phyloP scores from a whole-genome alignment of 768 basidiomycete species.

The Lentinula guzmanii region DNA sequence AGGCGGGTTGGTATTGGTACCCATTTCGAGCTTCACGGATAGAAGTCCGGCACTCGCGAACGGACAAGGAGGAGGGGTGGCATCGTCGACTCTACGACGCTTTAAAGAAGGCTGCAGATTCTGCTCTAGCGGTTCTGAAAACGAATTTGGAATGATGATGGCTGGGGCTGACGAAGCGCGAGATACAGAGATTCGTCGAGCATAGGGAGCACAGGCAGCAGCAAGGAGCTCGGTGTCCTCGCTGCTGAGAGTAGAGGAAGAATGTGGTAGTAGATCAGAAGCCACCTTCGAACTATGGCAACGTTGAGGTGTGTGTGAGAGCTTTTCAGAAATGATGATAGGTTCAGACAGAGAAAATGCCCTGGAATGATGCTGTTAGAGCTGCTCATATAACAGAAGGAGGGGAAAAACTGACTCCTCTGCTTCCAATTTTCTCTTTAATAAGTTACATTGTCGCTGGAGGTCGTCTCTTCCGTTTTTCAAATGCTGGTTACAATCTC shows the following conservation, averaged over 20 bases:
- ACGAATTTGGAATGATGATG: background rate
- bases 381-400: background rate
- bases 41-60: too few relatives aligned
- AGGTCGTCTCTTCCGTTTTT: slow-evolving; percentile 34
- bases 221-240: background rate
- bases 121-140: background rate
- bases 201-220: background rate
- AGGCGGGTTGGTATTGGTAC: background rate
- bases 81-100: background rate
- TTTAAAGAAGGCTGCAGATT: slow-evolving; percentile 1
- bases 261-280: background rate
- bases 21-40: background rate
- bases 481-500: slow-evolving; percentile 30
- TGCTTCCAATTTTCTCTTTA: slow-evolving; percentile 26
- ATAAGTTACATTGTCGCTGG: slow-evolving; percentile 22
- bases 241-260: background rate
- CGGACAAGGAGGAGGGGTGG: background rate
- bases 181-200: background rate
- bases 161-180: background rate
- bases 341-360: slow-evolving; percentile 1
- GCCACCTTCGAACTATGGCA: background rate
- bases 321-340: background rate
- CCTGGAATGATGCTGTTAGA: background rate
- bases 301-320: background rate
- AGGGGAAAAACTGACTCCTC: slow-evolving; percentile 8